Evolutionary conservation across 495 filamentous ascomycete genomes (phyloP), one percentile per base, ranked within the genome.

Genomic region (Lasiosphaeris hirsuta): DNA sequence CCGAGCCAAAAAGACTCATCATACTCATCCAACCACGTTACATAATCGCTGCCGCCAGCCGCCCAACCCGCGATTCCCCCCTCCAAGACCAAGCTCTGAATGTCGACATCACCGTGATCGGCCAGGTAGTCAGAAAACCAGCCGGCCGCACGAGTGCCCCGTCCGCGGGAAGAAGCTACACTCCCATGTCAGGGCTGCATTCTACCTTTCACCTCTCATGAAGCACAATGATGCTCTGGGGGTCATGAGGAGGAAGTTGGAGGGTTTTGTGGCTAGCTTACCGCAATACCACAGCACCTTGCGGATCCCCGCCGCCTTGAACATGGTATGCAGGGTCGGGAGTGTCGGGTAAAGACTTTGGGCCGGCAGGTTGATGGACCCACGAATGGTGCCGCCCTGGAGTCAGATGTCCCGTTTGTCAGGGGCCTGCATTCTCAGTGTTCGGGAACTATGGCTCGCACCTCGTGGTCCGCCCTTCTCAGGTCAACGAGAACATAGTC

Each of bases 291-390:
- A 90, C 41, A 90, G 78, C 8, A 87, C 78, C 48, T 70, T 71
- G 18, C 69, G 64, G 2, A 84, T 62, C 0, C 74, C 74, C 0
- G 81, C 81, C 5, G 66, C 70, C 15, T 70, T 72, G 46, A 87
- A 74, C 13, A 88, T 50, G 6, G 62, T 63, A 61, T 88, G 86
- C 10, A 90, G 49, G 0, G 78, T 69, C 0, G 85, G 79, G 0
- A 89, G 68, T 4, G 79, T 81, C 0, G 77, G 77, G 52, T 82
- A 83, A 0, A 90, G 71, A 60, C 76, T 84, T 61, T 90, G 86
- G 0, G 86, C 86, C 0, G 87, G 87, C 4, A 90, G 78, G 64
- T 90, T 90, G 66, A 90, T 72, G 7, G 86, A 87, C 10, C 79
- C 78, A 37, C 70, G 75, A 52, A 90, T 87, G 1, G 85, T 87